Evolutionary conservation across 306 rosid genomes (phyloP), one percentile per base, ranked within the genome.

Genomic region (Cucurbita pepo): DNA sequence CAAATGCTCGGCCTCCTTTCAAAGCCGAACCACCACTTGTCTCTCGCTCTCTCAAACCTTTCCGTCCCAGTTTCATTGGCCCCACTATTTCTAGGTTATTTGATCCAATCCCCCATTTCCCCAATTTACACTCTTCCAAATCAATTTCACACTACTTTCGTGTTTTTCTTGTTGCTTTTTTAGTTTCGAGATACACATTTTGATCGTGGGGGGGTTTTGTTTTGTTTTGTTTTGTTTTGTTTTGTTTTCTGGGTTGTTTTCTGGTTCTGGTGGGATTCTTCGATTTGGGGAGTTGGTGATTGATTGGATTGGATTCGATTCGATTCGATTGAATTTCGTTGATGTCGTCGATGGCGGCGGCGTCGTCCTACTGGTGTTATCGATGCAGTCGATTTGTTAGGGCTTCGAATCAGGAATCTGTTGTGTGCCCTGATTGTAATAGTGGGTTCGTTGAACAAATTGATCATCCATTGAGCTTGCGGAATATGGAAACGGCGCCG

Each of bases 341-440:
- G 77, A 84, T 79, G 85, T 81, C 87, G 52, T 81, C 91, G 13
- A 64, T 65, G 34, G 79, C 81, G 72, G 79, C 82, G 73, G 79
- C 83, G 53, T 62, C 84, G 12, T 83, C 88, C 21, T 85, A 82
- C 77, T 92, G 96, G 97, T 91, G 97, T 69, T 85, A 89, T 80
- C 77, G 92, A 16, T 89, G 97, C 78, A 86, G 83, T 62, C 91
- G 91, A 1, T 82, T 88, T 60, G 79, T 92, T 1, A 79, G 89
- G 58, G 85, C 78, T n/a, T 64, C 45, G 62, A 80, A 73, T 44
- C 81, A 56, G 1, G 85, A 76, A 6, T 18, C 80, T 1, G 84
- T 85, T 16, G 81, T 69, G 16, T 92, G 97, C 66, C 88, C 89
- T 0, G 86, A 86, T 16, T 92, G 96, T 55, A 79, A 80, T 55